These are phyloP conservation scores for Solanum gracilifrons DNA, from an alignment of 257 asterid genomes.

Conservation along the genomic window DNA sequence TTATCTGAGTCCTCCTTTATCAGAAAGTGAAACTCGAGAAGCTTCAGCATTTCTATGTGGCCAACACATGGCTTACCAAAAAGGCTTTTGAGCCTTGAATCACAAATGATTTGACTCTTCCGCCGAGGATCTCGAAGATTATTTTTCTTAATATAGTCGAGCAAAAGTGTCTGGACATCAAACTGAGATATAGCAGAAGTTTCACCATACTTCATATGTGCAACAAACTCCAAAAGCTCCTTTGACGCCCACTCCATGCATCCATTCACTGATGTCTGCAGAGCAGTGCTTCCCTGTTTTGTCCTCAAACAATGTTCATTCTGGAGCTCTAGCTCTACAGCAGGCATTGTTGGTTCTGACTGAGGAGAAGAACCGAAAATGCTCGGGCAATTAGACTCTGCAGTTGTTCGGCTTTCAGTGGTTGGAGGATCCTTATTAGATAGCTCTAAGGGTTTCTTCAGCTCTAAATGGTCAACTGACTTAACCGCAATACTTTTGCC, in stretches of 20 bases:
- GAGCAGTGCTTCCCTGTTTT: constrained; percentile 12
- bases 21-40: constrained; percentile 65
- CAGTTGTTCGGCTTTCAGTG: not conserved
- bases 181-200: constrained; percentile 46
- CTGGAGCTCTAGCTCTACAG: constrained; percentile 1
- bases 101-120: constrained; percentile 70
- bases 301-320: not conserved
- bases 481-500: constrained; percentile 13
- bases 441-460: constrained; percentile 20
- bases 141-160: constrained; percentile 56
- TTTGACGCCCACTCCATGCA: constrained; percentile 58
- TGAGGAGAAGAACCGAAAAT: constrained; percentile 11
- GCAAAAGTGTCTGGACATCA: constrained; percentile 52
- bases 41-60: constrained; percentile 74
- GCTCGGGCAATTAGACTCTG: not conserved
- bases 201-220: constrained; percentile 67
- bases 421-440: constrained; percentile 9
- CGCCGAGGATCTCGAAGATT: constrained; percentile 64
- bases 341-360: constrained; percentile 24
- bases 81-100: constrained; percentile 53
- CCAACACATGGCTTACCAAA: constrained; percentile 70
- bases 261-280: constrained; percentile 9
- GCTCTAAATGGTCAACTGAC: constrained; percentile 27
- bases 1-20: constrained; percentile 38
- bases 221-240: constrained; percentile 69